These are phyloP conservation scores for Xylogone sp. DNA, from an alignment of 2,329 filamentous ascomycete species.

Conservation along the genomic window DNA sequence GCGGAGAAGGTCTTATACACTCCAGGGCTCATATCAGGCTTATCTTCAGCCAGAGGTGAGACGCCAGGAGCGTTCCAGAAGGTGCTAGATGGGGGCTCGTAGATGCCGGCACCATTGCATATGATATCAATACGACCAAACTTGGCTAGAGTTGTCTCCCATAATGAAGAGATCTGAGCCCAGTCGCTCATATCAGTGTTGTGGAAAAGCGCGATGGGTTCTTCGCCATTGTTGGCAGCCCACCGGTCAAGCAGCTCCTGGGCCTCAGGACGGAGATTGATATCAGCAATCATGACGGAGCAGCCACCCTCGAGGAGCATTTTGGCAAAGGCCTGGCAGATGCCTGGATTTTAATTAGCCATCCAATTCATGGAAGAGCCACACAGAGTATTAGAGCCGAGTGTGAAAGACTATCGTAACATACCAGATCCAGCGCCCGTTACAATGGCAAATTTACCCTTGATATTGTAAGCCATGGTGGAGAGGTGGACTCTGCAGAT, in stretches of 20 bases:
- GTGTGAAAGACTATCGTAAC: no score
- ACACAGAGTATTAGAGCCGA: no score
- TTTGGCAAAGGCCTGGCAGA: constrained; percentile 38
- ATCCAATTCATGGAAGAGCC: no score
- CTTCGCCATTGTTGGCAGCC: constrained; percentile 16
- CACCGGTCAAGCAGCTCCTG: constrained; percentile 29
- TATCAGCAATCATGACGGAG: constrained; percentile 41
- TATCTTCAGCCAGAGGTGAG: neutral
- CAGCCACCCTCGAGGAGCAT: constrained; percentile 36
- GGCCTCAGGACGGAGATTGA: constrained; percentile 29
- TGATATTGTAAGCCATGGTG: constrained; percentile 14
- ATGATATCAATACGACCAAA: constrained; percentile 35
- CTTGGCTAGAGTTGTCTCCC: constrained; percentile 28
- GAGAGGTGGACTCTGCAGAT: neutral
- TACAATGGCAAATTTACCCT: constrained; percentile 17
- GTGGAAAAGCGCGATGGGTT: constrained; percentile 40
- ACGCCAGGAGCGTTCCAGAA: constrained; percentile 46
- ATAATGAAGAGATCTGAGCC: constrained; percentile 33
- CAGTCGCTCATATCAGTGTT: constrained; percentile 42
- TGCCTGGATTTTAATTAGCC: constrained; percentile 36
- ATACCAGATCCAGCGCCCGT: constrained; percentile 18
- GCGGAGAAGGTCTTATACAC: constrained; percentile 42
- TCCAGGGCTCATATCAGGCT: neutral
- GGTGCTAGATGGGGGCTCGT: constrained; percentile 36
- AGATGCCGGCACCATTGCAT: constrained; percentile 43